Percentiles rank a stretch among this genome's conserved stretches.
Conservation (phyloP, 2,329 filamentous ascomycete genomes). For the Tothia fuscella region DNA sequence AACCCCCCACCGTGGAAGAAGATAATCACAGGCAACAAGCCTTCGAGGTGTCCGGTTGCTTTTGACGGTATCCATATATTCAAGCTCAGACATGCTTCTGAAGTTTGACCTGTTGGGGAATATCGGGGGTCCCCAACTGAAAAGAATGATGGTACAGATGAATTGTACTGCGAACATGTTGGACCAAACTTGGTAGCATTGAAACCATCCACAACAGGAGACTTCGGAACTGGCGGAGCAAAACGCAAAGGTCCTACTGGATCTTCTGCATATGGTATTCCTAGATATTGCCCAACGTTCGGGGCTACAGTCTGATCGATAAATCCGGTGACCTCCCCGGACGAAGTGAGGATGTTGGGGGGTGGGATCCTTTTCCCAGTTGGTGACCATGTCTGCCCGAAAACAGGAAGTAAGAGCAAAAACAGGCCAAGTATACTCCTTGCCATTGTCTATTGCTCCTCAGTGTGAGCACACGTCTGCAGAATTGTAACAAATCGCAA, state of each 20-base stretch:
- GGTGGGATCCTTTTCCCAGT: no score
- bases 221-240: conserved; percentile 43
- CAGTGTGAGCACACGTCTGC: no score
- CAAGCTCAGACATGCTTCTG: conserved; percentile 4
- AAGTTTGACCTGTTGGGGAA: neutral
- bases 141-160: neutral
- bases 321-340: conserved; percentile 1
- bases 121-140: neutral
- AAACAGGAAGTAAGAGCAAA: no score
- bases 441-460: no score
- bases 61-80: conserved; percentile 1
- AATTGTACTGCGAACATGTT: conserved; percentile 2
- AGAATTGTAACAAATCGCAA: no score
- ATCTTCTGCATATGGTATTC: conserved; percentile 49
- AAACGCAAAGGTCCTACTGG: conserved; percentile 48
- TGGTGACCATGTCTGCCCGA: no score
- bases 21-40: conserved; percentile 30
- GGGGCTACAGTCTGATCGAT: neutral
- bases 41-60: neutral
- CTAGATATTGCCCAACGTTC: conserved; percentile 19
- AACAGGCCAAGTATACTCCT: no score
- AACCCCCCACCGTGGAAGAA: conserved; percentile 40
- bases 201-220: conserved; percentile 11
- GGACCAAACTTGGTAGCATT: neutral
- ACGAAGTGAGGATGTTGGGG: neutral